Evolutionary conservation across 257 asterid genomes (phyloP), one percentile per base, ranked within the genome.

Genomic region (Phtheirospermum japonicum): DNA sequence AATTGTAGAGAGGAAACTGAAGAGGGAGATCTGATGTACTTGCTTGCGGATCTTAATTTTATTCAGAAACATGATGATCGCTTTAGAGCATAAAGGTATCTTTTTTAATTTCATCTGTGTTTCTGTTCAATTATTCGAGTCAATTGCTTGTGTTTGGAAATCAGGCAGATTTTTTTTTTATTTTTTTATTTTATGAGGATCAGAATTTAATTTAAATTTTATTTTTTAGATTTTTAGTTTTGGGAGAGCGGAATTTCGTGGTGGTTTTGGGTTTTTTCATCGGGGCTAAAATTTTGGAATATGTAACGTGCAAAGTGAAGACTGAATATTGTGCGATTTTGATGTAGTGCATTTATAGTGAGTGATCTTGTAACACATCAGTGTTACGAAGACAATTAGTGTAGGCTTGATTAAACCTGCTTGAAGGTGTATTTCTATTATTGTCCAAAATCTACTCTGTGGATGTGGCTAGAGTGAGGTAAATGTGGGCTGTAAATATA

Each of bases 11-110:
- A 54, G 71, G 68, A 73, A 76, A 61, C 76, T 68, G 75, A 75
- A 75, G 90, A 61, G 79, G 83, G 90, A 73, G 85, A 87, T 87
- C 88, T 85, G 84, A 87, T 87, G 96, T 87, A 75, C 89, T 73
- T 73, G 81, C 80, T 82, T 57, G 79, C 69, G 79, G 94, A 85
- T 85, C 91, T 73, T 62, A 72, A 77, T 76, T 77, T 64, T 67
- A 70, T 68, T 46, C 81, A 67, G 70, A 73, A 71, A 32, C 87
- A 85, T 71, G 80, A 88, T 85, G 91, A 77, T 76, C 68, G 78
- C 96, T 23, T 67, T 85, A 66, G 85, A 79, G 70, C 85, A 81
- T 79, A 85, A 87, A 79, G 88, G 94, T 82, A 58, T 32, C 48
- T 45, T 49, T 33, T 13, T 46, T n/a, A n/a, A n/a, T n/a, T n/a